Percentiles rank a stretch among this genome's conserved stretches.
Evolutionary conservation across 352 stramenopile genomes (phyloP).

Genomic region (Globisporangium heterothallicum): DNA sequence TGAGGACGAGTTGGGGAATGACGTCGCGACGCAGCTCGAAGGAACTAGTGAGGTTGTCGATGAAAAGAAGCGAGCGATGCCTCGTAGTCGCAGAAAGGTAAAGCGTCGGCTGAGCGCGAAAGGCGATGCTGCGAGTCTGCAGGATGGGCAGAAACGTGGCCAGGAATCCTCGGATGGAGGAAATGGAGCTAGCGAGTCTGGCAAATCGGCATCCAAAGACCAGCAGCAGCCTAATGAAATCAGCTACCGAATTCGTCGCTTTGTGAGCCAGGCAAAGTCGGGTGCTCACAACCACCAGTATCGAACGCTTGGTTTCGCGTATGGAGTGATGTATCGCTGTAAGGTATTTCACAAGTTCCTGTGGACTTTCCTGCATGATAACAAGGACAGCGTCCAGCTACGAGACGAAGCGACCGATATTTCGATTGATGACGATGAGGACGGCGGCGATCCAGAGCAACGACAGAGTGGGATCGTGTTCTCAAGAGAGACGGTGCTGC

Average conservation of each 20-base stretch:
- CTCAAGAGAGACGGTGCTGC: constrained; percentile 65
- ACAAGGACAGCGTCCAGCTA: constrained; percentile 24
- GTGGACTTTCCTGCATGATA: constrained; percentile 56
- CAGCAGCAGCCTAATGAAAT: constrained; percentile 26
- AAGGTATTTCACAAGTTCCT: constrained; percentile 75
- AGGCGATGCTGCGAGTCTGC: background rate
- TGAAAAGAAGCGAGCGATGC: background rate
- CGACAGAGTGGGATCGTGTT: constrained; percentile 51
- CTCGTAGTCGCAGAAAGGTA: background rate
- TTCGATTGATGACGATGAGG: constrained; percentile 32
- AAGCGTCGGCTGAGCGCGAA: constrained; percentile 5
- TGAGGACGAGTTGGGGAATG: constrained; percentile 38
- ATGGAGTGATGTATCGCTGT: constrained; percentile 80
- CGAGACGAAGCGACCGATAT: constrained; percentile 36
- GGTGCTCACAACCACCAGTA: constrained; percentile 62
- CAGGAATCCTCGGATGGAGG: no score
- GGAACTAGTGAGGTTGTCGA: background rate
- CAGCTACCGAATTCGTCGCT: constrained; percentile 65
- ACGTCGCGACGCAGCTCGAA: background rate
- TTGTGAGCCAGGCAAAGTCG: constrained; percentile 54
- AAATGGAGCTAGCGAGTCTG: background rate
- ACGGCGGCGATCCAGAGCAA: background rate
- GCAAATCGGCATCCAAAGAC: background rate
- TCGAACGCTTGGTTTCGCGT: constrained; percentile 69
- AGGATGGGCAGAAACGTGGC: no score